A percentile compares a stretch with the other conserved stretches of the same genome.
phyloP scores from a whole-genome alignment of 148 eudicot genomes.

The Nyssa sinensis region DNA sequence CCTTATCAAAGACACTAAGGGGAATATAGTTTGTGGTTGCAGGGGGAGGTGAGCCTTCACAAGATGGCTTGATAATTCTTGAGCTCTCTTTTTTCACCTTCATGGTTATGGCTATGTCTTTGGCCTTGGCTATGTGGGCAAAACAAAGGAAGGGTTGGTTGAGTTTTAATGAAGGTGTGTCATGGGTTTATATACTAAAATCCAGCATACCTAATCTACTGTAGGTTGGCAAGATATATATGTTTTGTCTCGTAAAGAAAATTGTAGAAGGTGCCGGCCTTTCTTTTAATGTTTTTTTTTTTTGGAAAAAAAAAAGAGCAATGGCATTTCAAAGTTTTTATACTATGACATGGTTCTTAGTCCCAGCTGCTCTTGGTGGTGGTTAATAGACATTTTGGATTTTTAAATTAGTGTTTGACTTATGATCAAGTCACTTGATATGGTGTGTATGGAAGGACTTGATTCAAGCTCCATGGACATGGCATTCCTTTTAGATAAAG shows the following conservation, averaged over 20 bases:
- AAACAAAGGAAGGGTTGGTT: not conserved
- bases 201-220: constrained; percentile 1
- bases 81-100: constrained; percentile 36
- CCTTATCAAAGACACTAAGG: constrained; percentile 45
- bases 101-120: constrained; percentile 24
- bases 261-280: not conserved
- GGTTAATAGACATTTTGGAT: too few species aligned
- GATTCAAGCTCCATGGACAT: too few species aligned
- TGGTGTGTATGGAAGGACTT: too few species aligned
- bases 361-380: too few species aligned
- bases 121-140: not conserved
- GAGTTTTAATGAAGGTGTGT: not conserved
- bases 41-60: constrained; percentile 26
- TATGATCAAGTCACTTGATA: too few species aligned
- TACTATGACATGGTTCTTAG: not conserved
- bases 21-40: constrained; percentile 20
- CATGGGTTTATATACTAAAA: constrained; percentile 10
- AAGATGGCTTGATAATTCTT: constrained; percentile 33
- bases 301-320: not conserved
- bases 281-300: too few species aligned
- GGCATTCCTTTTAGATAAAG: too few species aligned
- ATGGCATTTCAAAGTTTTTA: not conserved
- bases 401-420: too few species aligned
- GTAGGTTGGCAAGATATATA: not conserved
- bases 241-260: not conserved